Evolutionary conservation across 331 rosid species (phyloP).

Genomic region (Quercus tomentella): DNA sequence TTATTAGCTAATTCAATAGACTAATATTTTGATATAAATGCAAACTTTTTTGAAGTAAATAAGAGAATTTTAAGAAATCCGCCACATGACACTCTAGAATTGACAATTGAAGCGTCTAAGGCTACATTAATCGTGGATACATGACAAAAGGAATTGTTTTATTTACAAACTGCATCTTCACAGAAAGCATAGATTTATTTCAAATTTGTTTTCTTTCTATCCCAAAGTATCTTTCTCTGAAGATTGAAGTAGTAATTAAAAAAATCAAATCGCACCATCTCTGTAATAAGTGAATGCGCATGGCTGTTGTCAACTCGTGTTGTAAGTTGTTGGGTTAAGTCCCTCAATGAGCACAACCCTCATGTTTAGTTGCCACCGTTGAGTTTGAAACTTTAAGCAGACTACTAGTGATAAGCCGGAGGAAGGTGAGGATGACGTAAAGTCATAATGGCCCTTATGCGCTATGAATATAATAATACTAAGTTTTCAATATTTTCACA

Average conservation of each 20-base stretch:
- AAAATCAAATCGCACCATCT: background rate
- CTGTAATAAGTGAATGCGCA: background rate
- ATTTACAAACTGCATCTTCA: constrained; percentile 2
- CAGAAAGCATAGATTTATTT: background rate
- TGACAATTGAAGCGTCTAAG: background rate
- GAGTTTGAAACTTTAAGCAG: background rate
- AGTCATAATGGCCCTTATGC: background rate
- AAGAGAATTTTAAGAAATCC: too few relatives aligned
- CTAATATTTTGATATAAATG: too few relatives aligned
- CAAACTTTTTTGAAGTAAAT: too few relatives aligned
- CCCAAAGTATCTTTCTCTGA: background rate
- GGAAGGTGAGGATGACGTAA: background rate
- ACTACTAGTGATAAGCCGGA: background rate
- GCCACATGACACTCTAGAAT: background rate
- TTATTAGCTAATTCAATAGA: too few relatives aligned
- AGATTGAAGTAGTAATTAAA: background rate
- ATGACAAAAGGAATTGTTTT: background rate
- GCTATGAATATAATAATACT: too few relatives aligned
- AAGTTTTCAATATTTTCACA: too few relatives aligned
- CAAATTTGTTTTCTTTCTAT: background rate
- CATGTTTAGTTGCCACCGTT: background rate
- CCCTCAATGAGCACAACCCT: too few relatives aligned
- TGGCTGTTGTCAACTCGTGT: background rate
- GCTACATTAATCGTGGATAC: background rate
- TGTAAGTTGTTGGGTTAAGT: background rate